phyloP scores from a whole-genome alignment of 345 rosid species.

The Aethionema arabicum region DNA sequence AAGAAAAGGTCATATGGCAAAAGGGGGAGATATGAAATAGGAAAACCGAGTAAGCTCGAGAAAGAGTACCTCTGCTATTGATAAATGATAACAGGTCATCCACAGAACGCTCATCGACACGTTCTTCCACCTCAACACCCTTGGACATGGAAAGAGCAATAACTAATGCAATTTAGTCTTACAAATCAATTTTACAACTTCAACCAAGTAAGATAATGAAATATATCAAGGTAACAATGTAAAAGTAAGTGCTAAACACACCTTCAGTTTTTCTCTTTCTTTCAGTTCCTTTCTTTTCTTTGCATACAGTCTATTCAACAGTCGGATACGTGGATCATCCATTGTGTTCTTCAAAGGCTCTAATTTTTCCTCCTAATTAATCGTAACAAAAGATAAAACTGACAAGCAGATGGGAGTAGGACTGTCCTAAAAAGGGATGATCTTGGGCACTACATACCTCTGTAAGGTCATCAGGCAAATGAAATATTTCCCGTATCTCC shows the following conservation, averaged over 20 bases:
- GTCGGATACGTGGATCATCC: slow-evolving; percentile 91
- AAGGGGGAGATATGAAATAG: slow-evolving; percentile 5
- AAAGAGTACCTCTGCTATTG: slow-evolving; percentile 67
- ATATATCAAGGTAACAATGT: not conserved
- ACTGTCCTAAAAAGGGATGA: slow-evolving; percentile 24
- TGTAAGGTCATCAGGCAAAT: slow-evolving; percentile 95
- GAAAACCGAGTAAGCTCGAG: not conserved
- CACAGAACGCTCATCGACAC: slow-evolving; percentile 82
- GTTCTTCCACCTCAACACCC: slow-evolving; percentile 79
- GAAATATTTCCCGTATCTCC: slow-evolving; percentile 93
- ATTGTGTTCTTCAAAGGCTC: slow-evolving; percentile 83
- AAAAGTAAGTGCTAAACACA: slow-evolving; percentile 23
- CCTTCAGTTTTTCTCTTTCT: slow-evolving; percentile 81
- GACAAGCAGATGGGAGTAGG: slow-evolving; percentile 8
- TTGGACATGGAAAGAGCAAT: slow-evolving; percentile 35
- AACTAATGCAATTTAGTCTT: not conserved
- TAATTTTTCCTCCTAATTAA: slow-evolving; percentile 81
- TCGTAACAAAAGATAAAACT: slow-evolving; percentile 12
- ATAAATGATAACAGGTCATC: slow-evolving; percentile 88
- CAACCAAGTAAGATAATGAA: not conserved
- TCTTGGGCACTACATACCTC: slow-evolving; percentile 60
- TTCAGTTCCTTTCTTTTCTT: slow-evolving; percentile 83
- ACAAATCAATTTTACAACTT: slow-evolving; percentile 13
- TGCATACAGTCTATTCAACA: slow-evolving; percentile 86
- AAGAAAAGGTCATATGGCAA: not conserved